These are phyloP conservation scores for Penicillium atrosanguineum DNA, from an alignment of 495 filamentous ascomycete species.

Conservation along the genomic window DNA sequence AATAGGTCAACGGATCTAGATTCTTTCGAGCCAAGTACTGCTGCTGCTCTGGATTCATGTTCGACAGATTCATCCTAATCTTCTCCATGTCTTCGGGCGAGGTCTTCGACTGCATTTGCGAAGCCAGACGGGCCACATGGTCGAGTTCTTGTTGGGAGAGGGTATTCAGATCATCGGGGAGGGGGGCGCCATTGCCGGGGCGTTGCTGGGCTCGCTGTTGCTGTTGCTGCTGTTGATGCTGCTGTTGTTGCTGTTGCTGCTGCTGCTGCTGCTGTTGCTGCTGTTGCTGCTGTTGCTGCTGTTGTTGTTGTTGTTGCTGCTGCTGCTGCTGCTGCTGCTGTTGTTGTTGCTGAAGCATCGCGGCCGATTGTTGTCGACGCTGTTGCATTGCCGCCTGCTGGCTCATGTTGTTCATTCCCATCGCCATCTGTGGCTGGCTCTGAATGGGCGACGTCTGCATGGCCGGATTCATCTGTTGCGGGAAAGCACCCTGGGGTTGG, in stretches of 20 bases:
- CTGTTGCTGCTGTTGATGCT: slow-evolving; percentile 27
- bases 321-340: slow-evolving; percentile 39
- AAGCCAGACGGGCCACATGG: slow-evolving; percentile 42
- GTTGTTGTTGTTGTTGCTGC: slow-evolving; percentile 31
- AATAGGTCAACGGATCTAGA: slow-evolving; percentile 48
- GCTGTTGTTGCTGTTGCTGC: slow-evolving; percentile 35
- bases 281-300: slow-evolving; percentile 27
- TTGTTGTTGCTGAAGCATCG: slow-evolving; percentile 38
- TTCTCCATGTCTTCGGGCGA: slow-evolving; percentile 43
- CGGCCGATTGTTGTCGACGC: slow-evolving; percentile 28
- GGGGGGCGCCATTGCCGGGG: slow-evolving; percentile 21
- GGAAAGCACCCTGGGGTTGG: slow-evolving; percentile 41
- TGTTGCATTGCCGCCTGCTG: slow-evolving; percentile 40
- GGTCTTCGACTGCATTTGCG: slow-evolving; percentile 38
- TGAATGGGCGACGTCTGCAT: slow-evolving; percentile 54
- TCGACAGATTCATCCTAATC: slow-evolving; percentile 41
- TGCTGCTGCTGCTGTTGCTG: slow-evolving; percentile 24
- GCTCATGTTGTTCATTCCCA: slow-evolving; percentile 45
- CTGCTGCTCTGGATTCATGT: slow-evolving; percentile 46
- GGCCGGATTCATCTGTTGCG: slow-evolving; percentile 50
- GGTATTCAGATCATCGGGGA: slow-evolving; percentile 38
- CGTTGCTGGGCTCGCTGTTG: slow-evolving; percentile 37
- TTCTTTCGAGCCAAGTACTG: slow-evolving; percentile 37
- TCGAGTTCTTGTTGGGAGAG: slow-evolving; percentile 43
- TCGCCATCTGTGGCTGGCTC: slow-evolving; percentile 40